Base-by-base conservation (phyloP, 2,329 filamentous ascomycete genomes). In the Pseudocercospora eumusae region DNA sequence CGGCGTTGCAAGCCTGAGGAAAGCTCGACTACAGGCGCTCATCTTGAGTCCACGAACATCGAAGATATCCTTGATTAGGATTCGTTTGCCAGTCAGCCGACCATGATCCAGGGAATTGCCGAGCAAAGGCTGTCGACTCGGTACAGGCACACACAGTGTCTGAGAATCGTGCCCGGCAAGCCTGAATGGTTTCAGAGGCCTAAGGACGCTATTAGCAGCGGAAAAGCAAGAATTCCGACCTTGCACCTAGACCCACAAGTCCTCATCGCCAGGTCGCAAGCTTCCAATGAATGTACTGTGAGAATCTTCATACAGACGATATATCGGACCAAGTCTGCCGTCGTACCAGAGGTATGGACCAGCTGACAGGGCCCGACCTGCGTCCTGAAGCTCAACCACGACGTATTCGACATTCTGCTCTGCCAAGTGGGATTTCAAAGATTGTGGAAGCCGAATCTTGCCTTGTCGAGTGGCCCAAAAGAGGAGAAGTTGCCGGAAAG, bases 41-140 rank as follows among this genome's bases (percentile, higher is more conserved):
- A 61, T 69, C 11, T 57, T 57, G 11, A 69, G 15, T n/a, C 69
- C 69, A 18, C 56, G 20, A 13, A 71, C 49, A 25, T 66, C 42
- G 40, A 70, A 70, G n/a, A 63, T 60, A 55, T 73, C 71, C 36
- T 73, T 73, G 20, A 73, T 61, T 23, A 64, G 63, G 50, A 73
- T 53, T 20, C 71, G 44, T 45, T 55, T 54, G 44, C 52, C 60
- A 18, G 20, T 7, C 21, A 57, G 6, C 21, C 20, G 10, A 21
- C 40, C 55, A 18, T 21, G n/a, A 5, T 21, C 11, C 11, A 3
- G 25, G 3, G 36, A 4, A 42, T 4, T 4, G 7, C 18, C 28
- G 28, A 31, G 55, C 23, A 18, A 15, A 25, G 10, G 55, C 9
- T 45, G 23, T 28, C 55, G 36, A n/a, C n/a, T 47, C 15, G 55